A percentile compares a stretch with the other conserved stretches of the same genome.
phyloP scores from a whole-genome alignment of 768 basidiomycete genomes.

The Xerocomus spinulosus region DNA sequence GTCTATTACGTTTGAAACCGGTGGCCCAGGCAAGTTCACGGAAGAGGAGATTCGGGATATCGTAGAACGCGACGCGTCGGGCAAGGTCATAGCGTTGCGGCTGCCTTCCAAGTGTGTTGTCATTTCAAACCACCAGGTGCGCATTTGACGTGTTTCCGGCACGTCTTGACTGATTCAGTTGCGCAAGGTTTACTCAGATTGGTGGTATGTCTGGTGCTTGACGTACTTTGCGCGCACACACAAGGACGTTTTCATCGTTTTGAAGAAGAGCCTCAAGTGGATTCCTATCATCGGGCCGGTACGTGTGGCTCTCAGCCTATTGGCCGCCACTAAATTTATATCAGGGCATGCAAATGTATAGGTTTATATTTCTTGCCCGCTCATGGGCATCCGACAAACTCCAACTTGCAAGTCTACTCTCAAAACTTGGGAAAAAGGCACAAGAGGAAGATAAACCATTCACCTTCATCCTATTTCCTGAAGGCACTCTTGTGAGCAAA shows the following conservation, averaged over 20 bases:
- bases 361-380: constrained; percentile 89
- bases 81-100: constrained; percentile 55
- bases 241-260: constrained; percentile 78
- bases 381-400: constrained; percentile 84
- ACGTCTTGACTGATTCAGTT: constrained; percentile 2
- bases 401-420: constrained; percentile 61
- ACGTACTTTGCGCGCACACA: constrained; percentile 68
- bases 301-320: constrained; percentile 20
- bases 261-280: constrained; percentile 88
- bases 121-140: constrained; percentile 91
- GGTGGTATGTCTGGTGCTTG: constrained; percentile 88
- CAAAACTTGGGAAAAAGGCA: constrained; percentile 64
- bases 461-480: constrained; percentile 87
- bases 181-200: constrained; percentile 66
- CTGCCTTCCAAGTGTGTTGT: constrained; percentile 78
- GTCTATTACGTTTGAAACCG: constrained; percentile 66
- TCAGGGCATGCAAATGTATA: constrained; percentile 90
- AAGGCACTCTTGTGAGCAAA: constrained; percentile 89
- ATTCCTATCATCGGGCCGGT: constrained; percentile 90
- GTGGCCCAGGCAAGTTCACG: constrained; percentile 62
- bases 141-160: constrained; percentile 8
- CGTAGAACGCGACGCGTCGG: constrained; percentile 51
- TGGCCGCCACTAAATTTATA: constrained; percentile 5
- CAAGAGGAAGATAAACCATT: constrained; percentile 66
- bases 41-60: constrained; percentile 54